These are phyloP conservation scores for Balansia obtecta DNA, from an alignment of 2,329 filamentous ascomycete species.

Conservation along the genomic window DNA sequence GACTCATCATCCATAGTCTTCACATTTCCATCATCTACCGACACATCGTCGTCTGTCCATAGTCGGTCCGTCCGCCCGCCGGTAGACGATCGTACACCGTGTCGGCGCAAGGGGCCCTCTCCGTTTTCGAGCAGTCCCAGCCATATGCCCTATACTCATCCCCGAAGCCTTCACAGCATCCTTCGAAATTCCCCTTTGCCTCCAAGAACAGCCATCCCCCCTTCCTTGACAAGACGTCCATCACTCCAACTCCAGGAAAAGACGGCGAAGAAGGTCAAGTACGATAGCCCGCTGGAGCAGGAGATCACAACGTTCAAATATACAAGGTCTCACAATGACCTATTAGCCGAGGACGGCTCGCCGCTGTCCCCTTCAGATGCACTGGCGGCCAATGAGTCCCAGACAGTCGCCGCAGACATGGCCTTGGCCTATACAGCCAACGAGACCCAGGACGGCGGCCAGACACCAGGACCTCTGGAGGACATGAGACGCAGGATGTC, in stretches of 20 bases:
- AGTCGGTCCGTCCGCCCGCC: conserved; percentile 2
- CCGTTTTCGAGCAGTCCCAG: not conserved
- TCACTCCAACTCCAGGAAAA: conserved; percentile 43
- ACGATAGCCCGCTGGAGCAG: conserved; percentile 49
- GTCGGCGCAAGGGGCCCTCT: conserved; percentile 4
- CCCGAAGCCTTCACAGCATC: conserved; percentile 48
- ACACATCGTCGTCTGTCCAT: conserved; percentile 11
- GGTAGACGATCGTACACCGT: conserved; percentile 9
- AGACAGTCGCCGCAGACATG: conserved; percentile 34
- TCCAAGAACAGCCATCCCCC: conserved; percentile 35
- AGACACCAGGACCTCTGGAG: conserved; percentile 51
- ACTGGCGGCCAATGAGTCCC: conserved; percentile 17
- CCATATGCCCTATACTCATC: conserved; percentile 41
- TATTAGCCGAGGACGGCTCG: conserved; percentile 45
- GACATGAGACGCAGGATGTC: conserved; percentile 49
- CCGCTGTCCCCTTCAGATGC: conserved; percentile 27
- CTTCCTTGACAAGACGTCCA: conserved; percentile 39
- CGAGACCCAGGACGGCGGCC: conserved; percentile 46
- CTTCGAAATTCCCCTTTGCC: conserved; percentile 54
- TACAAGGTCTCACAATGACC: conserved; percentile 49
- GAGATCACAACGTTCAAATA: conserved; percentile 53
- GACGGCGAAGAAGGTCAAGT: conserved; percentile 44
- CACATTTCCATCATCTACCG: conserved; percentile 29
- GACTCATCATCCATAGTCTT: conserved; percentile 28
- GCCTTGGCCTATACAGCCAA: conserved; percentile 39